These are phyloP conservation scores for Trypanosoma lewisi DNA, from an alignment of 208 protist species.

Conservation along the genomic window DNA sequence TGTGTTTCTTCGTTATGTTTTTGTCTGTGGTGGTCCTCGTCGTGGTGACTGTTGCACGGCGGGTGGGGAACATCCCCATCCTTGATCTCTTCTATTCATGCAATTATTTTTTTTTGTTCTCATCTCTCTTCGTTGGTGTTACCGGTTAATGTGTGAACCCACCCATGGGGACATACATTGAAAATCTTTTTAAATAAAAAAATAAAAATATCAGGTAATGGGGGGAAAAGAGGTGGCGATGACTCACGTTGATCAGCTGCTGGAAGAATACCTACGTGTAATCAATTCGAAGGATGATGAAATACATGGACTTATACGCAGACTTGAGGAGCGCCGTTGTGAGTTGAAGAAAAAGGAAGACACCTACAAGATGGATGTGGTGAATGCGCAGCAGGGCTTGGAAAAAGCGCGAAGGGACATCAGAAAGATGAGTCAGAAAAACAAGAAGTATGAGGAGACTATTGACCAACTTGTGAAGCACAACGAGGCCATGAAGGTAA, in stretches of 20 bases:
- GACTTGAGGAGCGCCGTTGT: conserved; percentile 41
- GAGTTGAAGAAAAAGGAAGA: conserved; percentile 35
- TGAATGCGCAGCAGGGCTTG: conserved; percentile 28
- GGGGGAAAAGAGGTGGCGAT: conserved; percentile 3
- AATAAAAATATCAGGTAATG: neutral
- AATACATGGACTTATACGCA: conserved; percentile 54
- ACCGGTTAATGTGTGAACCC: too few relatives aligned
- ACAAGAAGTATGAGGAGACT: conserved; percentile 26
- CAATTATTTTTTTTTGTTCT: too few relatives aligned
- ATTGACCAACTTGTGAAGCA: conserved; percentile 37
- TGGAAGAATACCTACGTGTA: conserved; percentile 85
- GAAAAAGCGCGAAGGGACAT: neutral
- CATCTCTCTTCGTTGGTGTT: too few relatives aligned
- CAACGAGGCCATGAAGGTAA: conserved; percentile 35
- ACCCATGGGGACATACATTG: too few relatives aligned
- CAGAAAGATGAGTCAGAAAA: conserved; percentile 12
- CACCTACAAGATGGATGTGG: conserved; percentile 19
- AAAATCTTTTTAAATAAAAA: neutral
- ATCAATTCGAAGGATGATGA: conserved; percentile 87
- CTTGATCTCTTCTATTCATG: too few relatives aligned
- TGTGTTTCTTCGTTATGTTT: neutral
- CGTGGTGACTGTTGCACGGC: too few relatives aligned
- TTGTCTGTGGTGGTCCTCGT: neutral
- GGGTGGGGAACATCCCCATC: too few relatives aligned
- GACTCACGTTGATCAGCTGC: conserved; percentile 58